Evolutionary conservation across 1,284 basidiomycete species (phyloP).

Genomic region (Gomphus bonarii): DNA sequence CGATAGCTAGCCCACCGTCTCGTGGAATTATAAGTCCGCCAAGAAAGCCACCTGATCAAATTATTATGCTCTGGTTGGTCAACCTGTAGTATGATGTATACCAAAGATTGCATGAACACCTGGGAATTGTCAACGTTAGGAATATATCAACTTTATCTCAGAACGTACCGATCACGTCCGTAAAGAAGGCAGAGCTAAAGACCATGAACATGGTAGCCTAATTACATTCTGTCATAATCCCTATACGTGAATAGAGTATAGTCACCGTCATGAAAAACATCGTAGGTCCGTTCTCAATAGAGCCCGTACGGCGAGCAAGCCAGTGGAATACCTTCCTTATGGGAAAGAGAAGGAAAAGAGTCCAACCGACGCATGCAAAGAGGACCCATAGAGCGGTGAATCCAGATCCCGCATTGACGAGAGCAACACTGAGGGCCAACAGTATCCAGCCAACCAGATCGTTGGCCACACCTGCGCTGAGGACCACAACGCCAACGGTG

Average conservation of each 20-base stretch:
- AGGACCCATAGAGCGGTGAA: constrained; percentile 41
- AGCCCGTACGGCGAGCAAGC: constrained; percentile 34
- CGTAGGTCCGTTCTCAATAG: constrained; percentile 34
- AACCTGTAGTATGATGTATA: too few species aligned
- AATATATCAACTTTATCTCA: not conserved
- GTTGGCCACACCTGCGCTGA: constrained; percentile 49
- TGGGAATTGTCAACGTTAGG: constrained; percentile 10
- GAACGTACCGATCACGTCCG: constrained; percentile 40
- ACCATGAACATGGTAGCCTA: constrained; percentile 37
- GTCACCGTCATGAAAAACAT: constrained; percentile 43
- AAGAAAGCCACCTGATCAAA: constrained; percentile 33
- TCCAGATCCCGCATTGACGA: constrained; percentile 38
- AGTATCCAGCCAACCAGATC: constrained; percentile 22
- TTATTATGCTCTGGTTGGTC: too few species aligned
- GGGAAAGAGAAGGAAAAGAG: constrained; percentile 35
- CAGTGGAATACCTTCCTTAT: constrained; percentile 31
- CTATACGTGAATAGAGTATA: constrained; percentile 34
- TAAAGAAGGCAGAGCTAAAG: constrained; percentile 44
- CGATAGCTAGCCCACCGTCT: constrained; percentile 37
- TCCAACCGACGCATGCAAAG: constrained; percentile 38
- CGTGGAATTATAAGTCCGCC: constrained; percentile 50
- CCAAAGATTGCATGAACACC: constrained; percentile 36
- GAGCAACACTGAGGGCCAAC: constrained; percentile 40
- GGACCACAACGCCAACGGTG: constrained; percentile 43
- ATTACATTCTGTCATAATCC: constrained; percentile 38